These are phyloP conservation scores for Letharia columbiana DNA, from an alignment of 495 filamentous ascomycete species.

Conservation along the genomic window DNA sequence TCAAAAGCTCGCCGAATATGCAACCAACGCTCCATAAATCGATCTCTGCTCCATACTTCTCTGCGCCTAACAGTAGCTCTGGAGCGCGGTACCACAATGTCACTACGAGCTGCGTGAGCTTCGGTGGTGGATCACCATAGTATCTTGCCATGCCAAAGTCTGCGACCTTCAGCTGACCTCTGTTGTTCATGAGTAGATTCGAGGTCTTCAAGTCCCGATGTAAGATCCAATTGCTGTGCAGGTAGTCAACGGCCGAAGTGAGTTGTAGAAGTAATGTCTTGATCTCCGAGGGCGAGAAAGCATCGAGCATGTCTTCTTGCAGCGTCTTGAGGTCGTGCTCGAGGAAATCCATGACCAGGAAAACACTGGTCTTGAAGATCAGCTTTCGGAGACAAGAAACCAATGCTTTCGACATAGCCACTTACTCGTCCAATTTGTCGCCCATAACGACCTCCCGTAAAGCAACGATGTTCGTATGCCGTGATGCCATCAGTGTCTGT, in stretches of 20 bases:
- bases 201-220: slow-evolving; percentile 96
- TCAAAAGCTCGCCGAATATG: slow-evolving; percentile 88
- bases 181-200: slow-evolving; percentile 92
- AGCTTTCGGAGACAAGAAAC: slow-evolving; percentile 18
- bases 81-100: slow-evolving; percentile 96
- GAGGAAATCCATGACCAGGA: slow-evolving; percentile 94
- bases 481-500: slow-evolving; percentile 52
- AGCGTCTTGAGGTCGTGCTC: slow-evolving; percentile 96
- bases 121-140: slow-evolving; percentile 70
- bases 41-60: slow-evolving; percentile 64
- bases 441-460: slow-evolving; percentile 83
- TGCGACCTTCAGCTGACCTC: slow-evolving; percentile 88
- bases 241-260: slow-evolving; percentile 68
- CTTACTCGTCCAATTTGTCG: slow-evolving; percentile 66
- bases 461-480: slow-evolving; percentile 69
- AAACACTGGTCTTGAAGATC: slow-evolving; percentile 52
- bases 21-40: slow-evolving; percentile 97
- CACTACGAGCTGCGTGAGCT: slow-evolving; percentile 88
- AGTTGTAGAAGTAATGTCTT: slow-evolving; percentile 87
- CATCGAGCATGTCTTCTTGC: slow-evolving; percentile 86
- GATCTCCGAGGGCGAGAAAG: slow-evolving; percentile 85
- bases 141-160: slow-evolving; percentile 98
- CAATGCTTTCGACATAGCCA: slow-evolving; percentile 20
- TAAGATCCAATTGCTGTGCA: slow-evolving; percentile 87
- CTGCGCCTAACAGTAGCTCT: slow-evolving; percentile 77